Percentiles rank a stretch among this genome's conserved stretches.
Conservation (phyloP, 495 filamentous ascomycete species). For the Lophiotrema nucula region DNA sequence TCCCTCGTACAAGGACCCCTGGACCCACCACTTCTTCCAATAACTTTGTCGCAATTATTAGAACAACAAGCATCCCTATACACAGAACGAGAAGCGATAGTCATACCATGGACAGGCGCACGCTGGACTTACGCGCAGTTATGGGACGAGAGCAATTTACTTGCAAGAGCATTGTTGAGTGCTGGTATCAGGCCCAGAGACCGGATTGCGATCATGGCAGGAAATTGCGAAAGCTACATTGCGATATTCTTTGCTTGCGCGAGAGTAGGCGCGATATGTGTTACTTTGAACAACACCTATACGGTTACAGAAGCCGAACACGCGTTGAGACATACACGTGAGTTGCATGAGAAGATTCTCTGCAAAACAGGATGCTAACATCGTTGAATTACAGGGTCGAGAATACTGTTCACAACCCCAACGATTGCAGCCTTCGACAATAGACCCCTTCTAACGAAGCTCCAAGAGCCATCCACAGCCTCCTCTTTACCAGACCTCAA, state of each 20-base stretch:
- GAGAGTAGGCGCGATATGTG: constrained; percentile 63
- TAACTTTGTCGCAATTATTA: constrained; percentile 62
- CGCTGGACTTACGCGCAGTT: constrained; percentile 66
- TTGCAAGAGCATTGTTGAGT: constrained; percentile 59
- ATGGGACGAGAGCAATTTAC: constrained; percentile 56
- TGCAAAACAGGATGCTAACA: background rate
- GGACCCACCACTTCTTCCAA: constrained; percentile 57
- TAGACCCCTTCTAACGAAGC: constrained; percentile 50
- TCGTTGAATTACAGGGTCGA: constrained; percentile 52
- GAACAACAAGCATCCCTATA: constrained; percentile 62
- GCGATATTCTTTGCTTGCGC: constrained; percentile 67
- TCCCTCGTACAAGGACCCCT: constrained; percentile 61
- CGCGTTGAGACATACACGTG: constrained; percentile 64
- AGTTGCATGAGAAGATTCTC: constrained; percentile 15
- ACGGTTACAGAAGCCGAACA: constrained; percentile 62
- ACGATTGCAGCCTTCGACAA: constrained; percentile 59
- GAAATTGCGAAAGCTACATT: constrained; percentile 70
- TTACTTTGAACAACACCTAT: constrained; percentile 72
- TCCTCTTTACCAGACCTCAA: constrained; percentile 34
- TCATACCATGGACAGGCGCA: constrained; percentile 65
- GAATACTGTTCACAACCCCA: constrained; percentile 62
- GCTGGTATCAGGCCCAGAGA: constrained; percentile 63
- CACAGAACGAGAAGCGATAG: constrained; percentile 58
- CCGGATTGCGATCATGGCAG: constrained; percentile 67
- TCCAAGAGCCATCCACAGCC: constrained; percentile 38